Conservation (phyloP, 164 flowering plant genomes). For the Brasenia schreberi region DNA sequence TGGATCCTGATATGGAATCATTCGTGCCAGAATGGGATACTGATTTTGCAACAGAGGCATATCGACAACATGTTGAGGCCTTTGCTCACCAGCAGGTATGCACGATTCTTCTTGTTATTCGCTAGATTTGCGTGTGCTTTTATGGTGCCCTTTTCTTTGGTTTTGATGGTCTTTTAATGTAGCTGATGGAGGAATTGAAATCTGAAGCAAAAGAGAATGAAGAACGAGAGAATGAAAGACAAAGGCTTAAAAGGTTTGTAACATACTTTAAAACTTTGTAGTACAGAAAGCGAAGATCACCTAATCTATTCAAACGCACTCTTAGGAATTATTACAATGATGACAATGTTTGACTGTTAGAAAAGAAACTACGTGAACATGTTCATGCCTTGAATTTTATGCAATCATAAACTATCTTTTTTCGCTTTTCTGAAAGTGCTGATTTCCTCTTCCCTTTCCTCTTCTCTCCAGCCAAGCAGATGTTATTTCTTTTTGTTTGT, state of each 20-base stretch:
- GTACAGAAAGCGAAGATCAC: too few relatives aligned
- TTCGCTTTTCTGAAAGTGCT: too few relatives aligned
- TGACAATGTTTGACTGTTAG: too few relatives aligned
- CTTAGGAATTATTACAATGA: too few relatives aligned
- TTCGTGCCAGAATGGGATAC: slow-evolving; percentile 80
- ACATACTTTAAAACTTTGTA: too few relatives aligned
- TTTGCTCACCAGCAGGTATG: slow-evolving; percentile 89
- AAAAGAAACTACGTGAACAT: too few relatives aligned
- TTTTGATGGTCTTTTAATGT: slow-evolving; percentile 1
- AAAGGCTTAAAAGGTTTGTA: background rate
- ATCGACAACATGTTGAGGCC: slow-evolving; percentile 83
- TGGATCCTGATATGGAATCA: background rate
- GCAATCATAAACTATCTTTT: too few relatives aligned
- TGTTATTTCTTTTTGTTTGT: too few relatives aligned
- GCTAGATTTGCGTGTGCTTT: background rate
- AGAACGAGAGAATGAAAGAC: slow-evolving; percentile 31
- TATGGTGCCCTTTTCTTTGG: background rate
- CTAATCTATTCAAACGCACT: too few relatives aligned
- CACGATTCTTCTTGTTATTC: background rate
- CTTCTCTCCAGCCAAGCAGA: too few relatives aligned
- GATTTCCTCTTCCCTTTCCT: too few relatives aligned
- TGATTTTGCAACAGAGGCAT: slow-evolving; percentile 96
- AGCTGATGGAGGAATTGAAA: slow-evolving; percentile 85
- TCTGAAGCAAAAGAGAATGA: slow-evolving; percentile 63
- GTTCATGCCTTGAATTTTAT: too few relatives aligned